A percentile compares a stretch with the other conserved stretches of the same genome.
These are phyloP conservation scores for Trichoderma afroharzianum DNA, from an alignment of 2,329 filamentous ascomycete genomes.

Conservation along the genomic window DNA sequence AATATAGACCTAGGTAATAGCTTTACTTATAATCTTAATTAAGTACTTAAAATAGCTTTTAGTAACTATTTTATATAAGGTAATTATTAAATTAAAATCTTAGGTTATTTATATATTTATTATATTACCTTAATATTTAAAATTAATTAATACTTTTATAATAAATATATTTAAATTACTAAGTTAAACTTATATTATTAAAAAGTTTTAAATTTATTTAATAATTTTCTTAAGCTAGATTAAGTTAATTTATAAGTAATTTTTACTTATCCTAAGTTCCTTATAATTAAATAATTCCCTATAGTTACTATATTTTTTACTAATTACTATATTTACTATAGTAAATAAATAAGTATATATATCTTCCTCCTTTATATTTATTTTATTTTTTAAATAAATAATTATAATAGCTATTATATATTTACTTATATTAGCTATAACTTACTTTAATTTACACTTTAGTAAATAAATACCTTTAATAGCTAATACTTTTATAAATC, in stretches of 20 bases:
- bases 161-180: not conserved
- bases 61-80: not conserved
- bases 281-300: not conserved
- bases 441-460: not conserved
- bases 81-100: not conserved
- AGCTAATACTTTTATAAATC: no score
- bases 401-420: not conserved
- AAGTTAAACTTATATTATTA: not conserved
- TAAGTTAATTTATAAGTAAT: not conserved
- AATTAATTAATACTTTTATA: not conserved
- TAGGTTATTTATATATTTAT: not conserved
- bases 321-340: not conserved
- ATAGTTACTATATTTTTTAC: not conserved
- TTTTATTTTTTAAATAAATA: not conserved
- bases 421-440: not conserved
- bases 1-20: not conserved
- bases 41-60: not conserved
- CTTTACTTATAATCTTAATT: not conserved
- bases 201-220: not conserved
- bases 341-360: not conserved
- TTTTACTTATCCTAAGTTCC: not conserved
- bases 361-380: not conserved
- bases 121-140: not conserved
- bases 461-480: not conserved
- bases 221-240: not conserved